Evolutionary conservation across 495 filamentous ascomycete genomes (phyloP), one percentile per base, ranked within the genome.

Genomic region (Apodospora peruviana): DNA sequence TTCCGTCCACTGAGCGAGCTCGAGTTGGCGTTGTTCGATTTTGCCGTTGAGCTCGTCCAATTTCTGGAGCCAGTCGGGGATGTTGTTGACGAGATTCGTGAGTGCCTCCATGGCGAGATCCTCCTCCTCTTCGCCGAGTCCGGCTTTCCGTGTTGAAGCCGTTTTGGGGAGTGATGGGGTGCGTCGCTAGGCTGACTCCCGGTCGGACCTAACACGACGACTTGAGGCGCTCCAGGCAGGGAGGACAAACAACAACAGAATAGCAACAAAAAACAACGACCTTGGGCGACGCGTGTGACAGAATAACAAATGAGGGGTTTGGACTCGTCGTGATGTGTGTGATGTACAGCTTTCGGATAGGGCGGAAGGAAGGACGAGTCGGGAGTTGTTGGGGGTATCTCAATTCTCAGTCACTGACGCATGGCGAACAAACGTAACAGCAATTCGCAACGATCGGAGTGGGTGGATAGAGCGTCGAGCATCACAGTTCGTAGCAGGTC

Each of bases 1-100:
- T 29, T 70, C 70, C 22, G 75, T 66, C 22, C 78, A 59, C 39
- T 66, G 58, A 19, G 77, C 71, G 52, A 89, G 82, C 64, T 88
- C 85, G 35, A 75, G 64, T 62, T 89, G 83, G 65, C 83, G 86
- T 50, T 76, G 72, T 29, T 81, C 76, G 29, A 90, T 83, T 56
- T 89, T 80, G 36, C 72, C 64, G 52, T 78, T 81, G 22, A 91
- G 75, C 14, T 87, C 82, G 37, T 88, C 84, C 40, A 90, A 70
- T 37, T 76, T 77, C 51, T 64, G 68, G 37, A 82, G 74, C 87
- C 87, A 90, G 49, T 78, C 66, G 18, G 86, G 86, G 4, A 88
- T 62, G 51, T 74, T 82, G 72, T 49, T 76, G 50, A 76, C 69
- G 45, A 91, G 77, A 43, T 80, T 77, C 46, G 73, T 74, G 40